A percentile compares a stretch with the other conserved stretches of the same genome.
phyloP scores from a whole-genome alignment of 306 rosid genomes.

The Ziziphus jujuba region DNA sequence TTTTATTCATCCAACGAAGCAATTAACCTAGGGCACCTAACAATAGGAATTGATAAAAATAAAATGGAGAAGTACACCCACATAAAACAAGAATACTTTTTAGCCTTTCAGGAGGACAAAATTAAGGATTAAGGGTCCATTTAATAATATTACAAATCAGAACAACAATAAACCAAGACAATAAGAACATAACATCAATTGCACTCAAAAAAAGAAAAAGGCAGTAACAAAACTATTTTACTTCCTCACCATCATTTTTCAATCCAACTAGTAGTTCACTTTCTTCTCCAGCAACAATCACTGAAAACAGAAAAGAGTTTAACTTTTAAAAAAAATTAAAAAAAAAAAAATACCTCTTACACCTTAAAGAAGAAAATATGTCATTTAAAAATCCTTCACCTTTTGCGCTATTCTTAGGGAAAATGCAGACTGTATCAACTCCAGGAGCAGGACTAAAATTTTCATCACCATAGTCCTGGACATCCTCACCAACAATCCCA shows the following conservation, averaged over 20 bases:
- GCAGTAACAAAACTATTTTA: neutral
- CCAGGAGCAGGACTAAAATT: conserved; percentile 70
- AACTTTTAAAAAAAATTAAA: too few relatives aligned
- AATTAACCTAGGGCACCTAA: conserved; percentile 23
- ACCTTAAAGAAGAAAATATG: neutral
- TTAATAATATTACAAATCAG: neutral
- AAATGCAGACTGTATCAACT: conserved; percentile 65
- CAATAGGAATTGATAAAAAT: neutral
- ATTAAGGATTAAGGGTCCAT: neutral
- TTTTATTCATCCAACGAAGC: conserved; percentile 34
- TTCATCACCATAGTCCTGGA: conserved; percentile 63
- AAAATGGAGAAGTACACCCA: neutral
- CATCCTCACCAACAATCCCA: conserved; percentile 77
- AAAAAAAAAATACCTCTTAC: neutral
- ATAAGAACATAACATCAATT: conserved; percentile 2
- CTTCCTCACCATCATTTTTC: conserved; percentile 76
- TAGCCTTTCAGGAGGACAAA: neutral
- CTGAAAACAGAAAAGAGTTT: conserved; percentile 47
- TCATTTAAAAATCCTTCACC: conserved; percentile 24
- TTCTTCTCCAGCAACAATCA: conserved; percentile 84
- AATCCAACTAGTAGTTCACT: conserved; percentile 77
- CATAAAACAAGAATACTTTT: neutral
- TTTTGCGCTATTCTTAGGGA: conserved; percentile 72
- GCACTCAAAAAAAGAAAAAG: conserved; percentile 7
- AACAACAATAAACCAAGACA: neutral